Percentiles rank a stretch among this genome's conserved stretches.
These are phyloP conservation scores for Akanthomyces muscarius DNA, from an alignment of 2,329 filamentous ascomycete species.

Conservation along the genomic window DNA sequence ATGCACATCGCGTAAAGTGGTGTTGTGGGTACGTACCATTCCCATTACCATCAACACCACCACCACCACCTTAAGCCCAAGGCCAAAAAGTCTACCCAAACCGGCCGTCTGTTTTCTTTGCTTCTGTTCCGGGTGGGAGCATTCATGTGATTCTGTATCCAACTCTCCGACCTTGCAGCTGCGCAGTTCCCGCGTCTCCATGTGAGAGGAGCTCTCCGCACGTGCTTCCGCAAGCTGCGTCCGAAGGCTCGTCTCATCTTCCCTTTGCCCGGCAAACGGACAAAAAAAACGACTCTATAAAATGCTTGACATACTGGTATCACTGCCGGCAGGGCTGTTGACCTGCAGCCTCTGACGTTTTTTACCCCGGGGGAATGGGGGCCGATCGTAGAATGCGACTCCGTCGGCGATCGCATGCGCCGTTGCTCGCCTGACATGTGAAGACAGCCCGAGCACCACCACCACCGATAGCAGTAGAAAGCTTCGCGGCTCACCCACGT, in stretches of 20 bases:
- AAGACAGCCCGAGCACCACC: neutral
- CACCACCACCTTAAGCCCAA: neutral
- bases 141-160: neutral
- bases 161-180: neutral
- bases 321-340: neutral
- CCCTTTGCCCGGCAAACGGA: neutral
- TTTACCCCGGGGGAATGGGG: neutral
- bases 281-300: neutral
- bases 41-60: no score
- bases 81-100: neutral
- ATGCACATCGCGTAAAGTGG: conserved; percentile 3
- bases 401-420: neutral
- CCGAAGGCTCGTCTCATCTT: neutral
- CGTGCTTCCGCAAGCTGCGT: neutral
- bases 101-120: neutral
- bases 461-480: neutral
- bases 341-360: conserved; percentile 1
- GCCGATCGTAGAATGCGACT: conserved; percentile 4
- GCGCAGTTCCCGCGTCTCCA: neutral
- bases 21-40: neutral
- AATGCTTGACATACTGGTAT: no score
- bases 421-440: neutral
- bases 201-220: neutral
- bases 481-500: neutral
- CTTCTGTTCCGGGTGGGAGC: neutral